Conservation (phyloP, 2,329 filamentous ascomycete genomes). For the Verticillium nonalfalfae region DNA sequence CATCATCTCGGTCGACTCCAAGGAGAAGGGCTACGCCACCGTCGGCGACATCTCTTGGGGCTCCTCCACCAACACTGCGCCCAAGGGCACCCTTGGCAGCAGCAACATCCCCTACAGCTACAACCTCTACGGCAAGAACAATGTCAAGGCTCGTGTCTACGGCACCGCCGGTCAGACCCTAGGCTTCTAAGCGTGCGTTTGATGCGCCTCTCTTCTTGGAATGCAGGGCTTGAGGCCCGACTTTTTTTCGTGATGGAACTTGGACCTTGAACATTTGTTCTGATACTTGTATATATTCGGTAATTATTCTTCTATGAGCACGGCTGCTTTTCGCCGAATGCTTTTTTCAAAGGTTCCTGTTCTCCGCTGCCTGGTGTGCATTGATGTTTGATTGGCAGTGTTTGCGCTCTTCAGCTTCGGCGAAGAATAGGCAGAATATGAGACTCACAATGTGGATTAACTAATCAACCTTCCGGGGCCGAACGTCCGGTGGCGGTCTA, state of each 20-base stretch:
- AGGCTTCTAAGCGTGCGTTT: conserved; percentile 16
- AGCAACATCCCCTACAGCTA: conserved; percentile 48
- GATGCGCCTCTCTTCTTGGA: background rate
- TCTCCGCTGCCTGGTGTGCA: too few relatives aligned
- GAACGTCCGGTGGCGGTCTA: too few relatives aligned
- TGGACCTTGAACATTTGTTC: background rate
- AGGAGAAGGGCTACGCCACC: conserved; percentile 32
- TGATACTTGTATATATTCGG: background rate
- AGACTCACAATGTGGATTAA: too few relatives aligned
- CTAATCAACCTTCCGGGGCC: too few relatives aligned
- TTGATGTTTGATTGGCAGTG: too few relatives aligned
- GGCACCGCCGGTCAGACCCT: conserved; percentile 30
- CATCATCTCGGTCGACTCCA: conserved; percentile 32
- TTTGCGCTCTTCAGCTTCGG: too few relatives aligned
- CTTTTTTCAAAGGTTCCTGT: background rate
- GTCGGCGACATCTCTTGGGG: conserved; percentile 36
- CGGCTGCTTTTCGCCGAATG: background rate
- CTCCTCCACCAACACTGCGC: conserved; percentile 38
- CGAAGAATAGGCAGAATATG: too few relatives aligned
- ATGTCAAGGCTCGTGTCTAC: conserved; percentile 36
- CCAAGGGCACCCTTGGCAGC: conserved; percentile 39
- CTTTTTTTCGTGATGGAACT: background rate
- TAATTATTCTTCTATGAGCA: background rate
- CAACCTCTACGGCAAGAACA: conserved; percentile 33
- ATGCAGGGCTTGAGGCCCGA: background rate